These are phyloP conservation scores for Babesia bigemina DNA, from an alignment of 169 alveolate genomes.

Conservation along the genomic window DNA sequence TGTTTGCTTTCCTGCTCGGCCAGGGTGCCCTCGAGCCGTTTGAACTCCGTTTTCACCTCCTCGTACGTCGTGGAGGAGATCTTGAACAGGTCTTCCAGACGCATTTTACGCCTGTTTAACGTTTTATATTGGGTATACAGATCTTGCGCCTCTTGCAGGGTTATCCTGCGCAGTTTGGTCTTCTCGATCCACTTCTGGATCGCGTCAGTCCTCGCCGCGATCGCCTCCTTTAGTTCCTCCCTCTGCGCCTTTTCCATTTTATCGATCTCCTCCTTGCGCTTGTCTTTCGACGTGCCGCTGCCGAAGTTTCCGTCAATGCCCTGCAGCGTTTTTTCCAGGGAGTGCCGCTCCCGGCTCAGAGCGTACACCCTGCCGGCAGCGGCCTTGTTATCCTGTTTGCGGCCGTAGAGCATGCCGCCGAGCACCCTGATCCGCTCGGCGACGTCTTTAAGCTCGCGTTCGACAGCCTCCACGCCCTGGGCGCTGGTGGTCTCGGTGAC, in stretches of 20 bases:
- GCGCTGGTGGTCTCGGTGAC: background rate
- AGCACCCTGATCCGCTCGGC: constrained; percentile 19
- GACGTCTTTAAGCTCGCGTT: constrained; percentile 42
- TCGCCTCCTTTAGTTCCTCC: constrained; percentile 40
- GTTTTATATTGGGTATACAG: constrained; percentile 33
- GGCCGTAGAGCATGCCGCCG: constrained; percentile 59
- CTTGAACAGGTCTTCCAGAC: constrained; percentile 42
- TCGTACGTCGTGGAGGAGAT: constrained; percentile 27
- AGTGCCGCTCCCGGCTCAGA: constrained; percentile 41
- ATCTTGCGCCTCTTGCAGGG: constrained; percentile 42
- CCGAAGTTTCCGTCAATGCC: constrained; percentile 30
- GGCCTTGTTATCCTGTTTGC: constrained; percentile 54
- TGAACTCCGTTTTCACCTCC: constrained; percentile 52
- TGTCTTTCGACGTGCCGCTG: constrained; percentile 28
- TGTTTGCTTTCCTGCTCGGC: constrained; percentile 55
- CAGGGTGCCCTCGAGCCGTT: constrained; percentile 34
- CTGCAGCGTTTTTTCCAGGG: constrained; percentile 52
- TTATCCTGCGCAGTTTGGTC: constrained; percentile 26
- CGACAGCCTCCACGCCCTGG: background rate
- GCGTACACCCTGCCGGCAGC: constrained; percentile 48
- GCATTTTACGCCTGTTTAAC: constrained; percentile 9
- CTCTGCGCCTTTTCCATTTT: constrained; percentile 13
- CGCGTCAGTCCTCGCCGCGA: constrained; percentile 2
- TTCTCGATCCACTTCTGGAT: constrained; percentile 54
- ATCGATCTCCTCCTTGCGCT: constrained; percentile 60